These are phyloP conservation scores for Ophiostoma perfectum DNA, from an alignment of 2,329 filamentous ascomycete species.

Conservation along the genomic window DNA sequence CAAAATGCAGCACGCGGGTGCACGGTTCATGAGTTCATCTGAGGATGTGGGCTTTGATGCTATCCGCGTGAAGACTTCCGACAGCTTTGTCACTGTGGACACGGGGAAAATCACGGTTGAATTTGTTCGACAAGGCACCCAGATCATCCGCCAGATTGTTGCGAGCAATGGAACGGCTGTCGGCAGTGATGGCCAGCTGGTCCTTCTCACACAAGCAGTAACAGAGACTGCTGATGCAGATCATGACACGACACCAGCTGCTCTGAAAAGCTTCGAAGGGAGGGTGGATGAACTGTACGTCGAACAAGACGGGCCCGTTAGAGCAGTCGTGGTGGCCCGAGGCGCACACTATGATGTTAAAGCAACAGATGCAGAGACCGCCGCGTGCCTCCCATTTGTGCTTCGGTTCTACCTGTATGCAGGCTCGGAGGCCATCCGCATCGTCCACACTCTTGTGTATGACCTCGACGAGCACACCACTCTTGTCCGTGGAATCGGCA, in stretches of 20 bases:
- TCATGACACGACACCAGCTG: neutral
- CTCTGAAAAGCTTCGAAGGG: neutral
- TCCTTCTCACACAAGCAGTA: neutral
- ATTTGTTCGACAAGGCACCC: neutral
- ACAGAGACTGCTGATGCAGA: neutral
- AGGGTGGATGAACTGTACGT: neutral
- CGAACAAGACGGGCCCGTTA: neutral
- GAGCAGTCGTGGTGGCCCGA: neutral
- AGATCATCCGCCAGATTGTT: neutral
- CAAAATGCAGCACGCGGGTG: too few relatives aligned
- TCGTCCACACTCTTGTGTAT: slow-evolving; percentile 3
- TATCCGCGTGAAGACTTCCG: neutral
- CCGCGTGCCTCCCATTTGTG: neutral
- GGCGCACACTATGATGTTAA: neutral
- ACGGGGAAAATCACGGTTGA: neutral
- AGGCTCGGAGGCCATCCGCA: neutral
- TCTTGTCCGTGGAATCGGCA: neutral
- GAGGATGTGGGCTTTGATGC: too few relatives aligned
- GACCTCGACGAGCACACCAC: neutral
- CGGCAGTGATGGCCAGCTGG: neutral
- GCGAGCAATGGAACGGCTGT: neutral
- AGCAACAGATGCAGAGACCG: neutral
- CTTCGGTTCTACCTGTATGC: slow-evolving; percentile 4
- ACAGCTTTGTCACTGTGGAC: neutral
- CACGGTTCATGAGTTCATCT: too few relatives aligned